These are phyloP conservation scores for Phytophthora constricta DNA, from an alignment of 352 stramenopile genomes.

Conservation along the genomic window DNA sequence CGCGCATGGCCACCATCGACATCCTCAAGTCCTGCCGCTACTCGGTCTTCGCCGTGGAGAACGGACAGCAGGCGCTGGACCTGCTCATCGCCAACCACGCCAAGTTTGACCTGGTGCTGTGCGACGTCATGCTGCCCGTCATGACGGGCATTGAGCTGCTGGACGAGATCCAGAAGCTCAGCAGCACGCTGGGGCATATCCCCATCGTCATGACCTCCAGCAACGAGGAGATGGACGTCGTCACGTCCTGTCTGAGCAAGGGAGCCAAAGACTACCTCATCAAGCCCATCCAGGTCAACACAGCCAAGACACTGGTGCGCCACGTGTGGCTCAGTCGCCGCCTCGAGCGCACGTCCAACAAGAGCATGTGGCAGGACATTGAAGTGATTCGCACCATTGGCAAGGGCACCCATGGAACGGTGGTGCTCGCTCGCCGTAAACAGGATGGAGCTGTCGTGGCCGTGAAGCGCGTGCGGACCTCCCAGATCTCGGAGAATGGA, in stretches of 20 bases:
- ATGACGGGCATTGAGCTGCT: slow-evolving; percentile 91
- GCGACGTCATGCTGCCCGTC: slow-evolving; percentile 90
- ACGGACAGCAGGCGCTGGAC: slow-evolving; percentile 79
- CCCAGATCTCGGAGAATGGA: slow-evolving; percentile 82
- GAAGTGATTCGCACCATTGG: slow-evolving; percentile 89
- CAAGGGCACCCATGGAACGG: slow-evolving; percentile 86
- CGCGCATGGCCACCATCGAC: slow-evolving; percentile 88
- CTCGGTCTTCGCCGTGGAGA: slow-evolving; percentile 85
- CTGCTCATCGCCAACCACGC: slow-evolving; percentile 71
- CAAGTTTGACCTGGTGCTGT: slow-evolving; percentile 89
- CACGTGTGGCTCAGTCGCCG: slow-evolving; percentile 87
- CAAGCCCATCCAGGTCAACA: slow-evolving; percentile 92
- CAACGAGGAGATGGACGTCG: slow-evolving; percentile 92
- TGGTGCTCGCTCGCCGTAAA: slow-evolving; percentile 79
- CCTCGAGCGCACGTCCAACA: slow-evolving; percentile 66
- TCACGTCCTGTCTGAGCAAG: slow-evolving; percentile 89
- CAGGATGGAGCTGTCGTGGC: slow-evolving; percentile 83
- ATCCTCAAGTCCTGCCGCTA: slow-evolving; percentile 90
- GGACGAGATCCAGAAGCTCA: slow-evolving; percentile 82
- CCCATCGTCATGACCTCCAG: slow-evolving; percentile 91
- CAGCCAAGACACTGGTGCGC: slow-evolving; percentile 88
- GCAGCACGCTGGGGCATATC: slow-evolving; percentile 72
- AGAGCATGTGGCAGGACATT: slow-evolving; percentile 86
- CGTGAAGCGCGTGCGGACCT: slow-evolving; percentile 85
- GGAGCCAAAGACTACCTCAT: slow-evolving; percentile 92